These are phyloP conservation scores for Carex pumila DNA, from an alignment of 176 grass and related monocot genomes.

Conservation along the genomic window DNA sequence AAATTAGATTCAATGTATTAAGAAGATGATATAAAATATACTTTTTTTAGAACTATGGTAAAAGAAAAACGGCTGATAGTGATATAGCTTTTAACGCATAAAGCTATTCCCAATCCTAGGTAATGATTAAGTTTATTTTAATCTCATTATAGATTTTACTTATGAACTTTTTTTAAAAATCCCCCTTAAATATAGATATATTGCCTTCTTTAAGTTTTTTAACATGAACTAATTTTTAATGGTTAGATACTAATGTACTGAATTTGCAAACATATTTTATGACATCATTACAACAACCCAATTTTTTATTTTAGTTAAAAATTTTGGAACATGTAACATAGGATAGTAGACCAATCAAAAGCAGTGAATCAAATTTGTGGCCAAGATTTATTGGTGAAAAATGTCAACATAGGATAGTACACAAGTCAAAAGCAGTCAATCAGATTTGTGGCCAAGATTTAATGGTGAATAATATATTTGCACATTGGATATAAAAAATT, in stretches of 20 bases:
- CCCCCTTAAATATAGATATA: too few relatives aligned
- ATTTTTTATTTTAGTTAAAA: not conserved
- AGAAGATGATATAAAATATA: too few relatives aligned
- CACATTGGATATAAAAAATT: too few relatives aligned
- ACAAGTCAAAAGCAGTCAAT: too few relatives aligned
- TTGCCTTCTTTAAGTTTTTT: too few relatives aligned
- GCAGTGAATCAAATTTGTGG: slow-evolving; percentile 20
- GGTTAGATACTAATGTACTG: not conserved
- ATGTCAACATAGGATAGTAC: not conserved
- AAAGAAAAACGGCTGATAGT: too few relatives aligned
- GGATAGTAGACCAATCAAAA: not conserved
- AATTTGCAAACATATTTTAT: not conserved
- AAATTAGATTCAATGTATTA: too few relatives aligned
- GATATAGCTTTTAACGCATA: too few relatives aligned
- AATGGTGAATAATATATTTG: too few relatives aligned
- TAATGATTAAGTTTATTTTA: not conserved
- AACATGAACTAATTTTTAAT: not conserved
- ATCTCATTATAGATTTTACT: not conserved
- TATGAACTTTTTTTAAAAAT: not conserved
- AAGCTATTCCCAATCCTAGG: too few relatives aligned
- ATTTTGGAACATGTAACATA: not conserved
- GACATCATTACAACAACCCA: not conserved
- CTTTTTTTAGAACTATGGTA: too few relatives aligned
- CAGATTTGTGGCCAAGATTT: too few relatives aligned
- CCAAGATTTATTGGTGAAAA: slow-evolving; percentile 5